Conservation (phyloP, 2,329 filamentous ascomycete species). For the Penicillium oxalicum region DNA sequence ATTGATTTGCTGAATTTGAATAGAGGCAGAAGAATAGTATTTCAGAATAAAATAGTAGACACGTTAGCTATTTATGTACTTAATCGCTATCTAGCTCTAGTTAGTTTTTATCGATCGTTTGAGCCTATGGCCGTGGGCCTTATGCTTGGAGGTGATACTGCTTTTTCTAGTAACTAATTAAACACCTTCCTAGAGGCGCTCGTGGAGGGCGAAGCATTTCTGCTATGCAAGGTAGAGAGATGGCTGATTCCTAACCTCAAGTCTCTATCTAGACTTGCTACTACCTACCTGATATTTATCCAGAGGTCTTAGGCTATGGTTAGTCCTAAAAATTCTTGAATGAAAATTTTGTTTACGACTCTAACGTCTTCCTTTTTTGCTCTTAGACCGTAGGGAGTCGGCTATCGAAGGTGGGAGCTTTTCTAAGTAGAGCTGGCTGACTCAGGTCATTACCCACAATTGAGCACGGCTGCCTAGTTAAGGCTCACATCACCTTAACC, state of each 20-base stretch:
- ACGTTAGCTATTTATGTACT: conserved; percentile 6
- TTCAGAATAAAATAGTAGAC: conserved; percentile 9
- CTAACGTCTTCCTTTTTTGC: background rate
- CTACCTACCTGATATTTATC: conserved; percentile 3
- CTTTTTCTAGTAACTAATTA: background rate
- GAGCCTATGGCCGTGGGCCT: conserved; percentile 6
- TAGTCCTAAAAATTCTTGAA: background rate
- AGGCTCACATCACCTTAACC: too few species aligned
- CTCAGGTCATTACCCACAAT: too few species aligned
- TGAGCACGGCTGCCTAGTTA: too few species aligned
- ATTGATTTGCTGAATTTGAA: conserved; percentile 4
- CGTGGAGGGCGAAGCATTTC: background rate
- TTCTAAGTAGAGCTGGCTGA: background rate
- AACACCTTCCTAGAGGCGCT: conserved; percentile 1
- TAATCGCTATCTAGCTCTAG: conserved; percentile 5
- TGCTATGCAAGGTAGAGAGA: conserved; percentile 4
- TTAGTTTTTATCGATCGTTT: conserved; percentile 3
- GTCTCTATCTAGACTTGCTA: conserved; percentile 5
- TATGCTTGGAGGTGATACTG: conserved; percentile 5
- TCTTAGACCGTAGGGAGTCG: conserved; percentile 1
- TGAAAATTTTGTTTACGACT: background rate
- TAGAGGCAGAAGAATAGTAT: conserved; percentile 7
- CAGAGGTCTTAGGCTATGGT: conserved; percentile 1
- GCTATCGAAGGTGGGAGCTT: background rate
- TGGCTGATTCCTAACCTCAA: conserved; percentile 2